phyloP scores from a whole-genome alignment of 768 basidiomycete genomes.

The Tulasnella sp. region DNA sequence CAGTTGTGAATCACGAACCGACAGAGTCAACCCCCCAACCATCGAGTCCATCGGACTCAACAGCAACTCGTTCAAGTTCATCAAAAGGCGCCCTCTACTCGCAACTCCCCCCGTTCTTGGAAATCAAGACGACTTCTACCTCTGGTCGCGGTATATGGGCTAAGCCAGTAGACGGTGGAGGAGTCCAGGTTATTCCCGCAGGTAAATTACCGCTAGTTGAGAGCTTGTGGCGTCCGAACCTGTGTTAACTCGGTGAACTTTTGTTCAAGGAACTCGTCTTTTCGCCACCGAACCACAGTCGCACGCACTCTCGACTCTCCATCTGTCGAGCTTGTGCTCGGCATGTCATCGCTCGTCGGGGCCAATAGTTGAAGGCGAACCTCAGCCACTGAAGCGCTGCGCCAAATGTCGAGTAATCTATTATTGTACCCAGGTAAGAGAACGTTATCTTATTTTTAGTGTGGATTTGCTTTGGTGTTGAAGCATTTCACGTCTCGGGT shows the following conservation, averaged over 20 bases:
- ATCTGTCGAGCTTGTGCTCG: slow-evolving; percentile 60
- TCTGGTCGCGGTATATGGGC: slow-evolving; percentile 18
- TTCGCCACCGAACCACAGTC: slow-evolving; percentile 53
- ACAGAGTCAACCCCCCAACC: background rate
- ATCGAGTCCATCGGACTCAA: background rate
- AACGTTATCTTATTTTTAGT: slow-evolving; percentile 2
- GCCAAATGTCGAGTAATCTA: slow-evolving; percentile 57
- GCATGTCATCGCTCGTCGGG: slow-evolving; percentile 45
- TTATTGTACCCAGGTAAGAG: slow-evolving; percentile 68
- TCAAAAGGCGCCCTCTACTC: background rate
- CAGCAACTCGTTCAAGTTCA: background rate
- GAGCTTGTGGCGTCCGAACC: background rate
- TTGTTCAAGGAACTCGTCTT: slow-evolving; percentile 47
- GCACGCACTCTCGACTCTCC: slow-evolving; percentile 53
- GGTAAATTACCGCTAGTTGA: background rate
- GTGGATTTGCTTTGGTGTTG: background rate
- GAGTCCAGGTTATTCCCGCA: slow-evolving; percentile 2
- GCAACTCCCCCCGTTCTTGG: slow-evolving; percentile 4
- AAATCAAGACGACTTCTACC: background rate
- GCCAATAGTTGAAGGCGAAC: slow-evolving; percentile 18
- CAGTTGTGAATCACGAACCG: background rate
- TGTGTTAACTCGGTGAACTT: background rate
- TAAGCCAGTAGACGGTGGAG: background rate
- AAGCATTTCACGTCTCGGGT: background rate
- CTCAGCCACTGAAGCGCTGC: slow-evolving; percentile 54